Conservation (phyloP, 2,329 filamentous ascomycete genomes). For the Pseudogymnoascus sp. region DNA sequence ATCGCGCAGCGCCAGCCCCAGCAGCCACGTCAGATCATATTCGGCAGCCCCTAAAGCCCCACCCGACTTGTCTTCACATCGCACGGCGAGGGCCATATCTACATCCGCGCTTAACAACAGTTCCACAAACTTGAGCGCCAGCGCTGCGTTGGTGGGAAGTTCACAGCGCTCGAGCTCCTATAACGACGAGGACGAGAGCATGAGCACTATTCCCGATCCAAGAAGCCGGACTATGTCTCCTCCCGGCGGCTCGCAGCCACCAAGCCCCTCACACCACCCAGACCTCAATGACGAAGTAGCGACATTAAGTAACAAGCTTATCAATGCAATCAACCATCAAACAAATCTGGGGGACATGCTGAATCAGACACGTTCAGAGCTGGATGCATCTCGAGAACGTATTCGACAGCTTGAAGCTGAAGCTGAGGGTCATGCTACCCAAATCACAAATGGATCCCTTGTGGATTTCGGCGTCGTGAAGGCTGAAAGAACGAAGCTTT, state of each 20-base stretch:
- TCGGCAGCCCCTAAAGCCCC: not conserved
- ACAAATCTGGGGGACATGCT: conserved; percentile 84
- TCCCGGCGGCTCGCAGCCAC: conserved; percentile 29
- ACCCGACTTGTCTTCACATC: conserved; percentile 3
- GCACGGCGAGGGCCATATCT: not conserved
- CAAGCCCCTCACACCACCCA: conserved; percentile 39
- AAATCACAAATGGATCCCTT: conserved; percentile 65
- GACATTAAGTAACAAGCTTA: conserved; percentile 85
- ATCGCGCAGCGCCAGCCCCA: conserved; percentile 4
- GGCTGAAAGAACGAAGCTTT: conserved; percentile 54
- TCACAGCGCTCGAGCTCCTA: conserved; percentile 20
- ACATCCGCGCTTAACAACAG: conserved; percentile 2
- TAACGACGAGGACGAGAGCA: conserved; percentile 46
- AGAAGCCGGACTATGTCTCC: conserved; percentile 45
- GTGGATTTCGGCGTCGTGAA: conserved; percentile 69
- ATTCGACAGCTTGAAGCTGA: conserved; percentile 57
- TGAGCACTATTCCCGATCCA: conserved; percentile 62
- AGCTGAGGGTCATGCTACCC: conserved; percentile 54
- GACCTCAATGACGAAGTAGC: conserved; percentile 68
- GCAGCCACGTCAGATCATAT: not conserved
- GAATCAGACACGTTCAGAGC: conserved; percentile 70
- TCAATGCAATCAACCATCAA: conserved; percentile 95
- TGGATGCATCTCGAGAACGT: conserved; percentile 61
- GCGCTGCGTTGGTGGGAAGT: not conserved
- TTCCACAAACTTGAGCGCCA: not conserved